Evolutionary conservation across 2,329 filamentous ascomycete species (phyloP).

Genomic region (Blumeriella jaapii): DNA sequence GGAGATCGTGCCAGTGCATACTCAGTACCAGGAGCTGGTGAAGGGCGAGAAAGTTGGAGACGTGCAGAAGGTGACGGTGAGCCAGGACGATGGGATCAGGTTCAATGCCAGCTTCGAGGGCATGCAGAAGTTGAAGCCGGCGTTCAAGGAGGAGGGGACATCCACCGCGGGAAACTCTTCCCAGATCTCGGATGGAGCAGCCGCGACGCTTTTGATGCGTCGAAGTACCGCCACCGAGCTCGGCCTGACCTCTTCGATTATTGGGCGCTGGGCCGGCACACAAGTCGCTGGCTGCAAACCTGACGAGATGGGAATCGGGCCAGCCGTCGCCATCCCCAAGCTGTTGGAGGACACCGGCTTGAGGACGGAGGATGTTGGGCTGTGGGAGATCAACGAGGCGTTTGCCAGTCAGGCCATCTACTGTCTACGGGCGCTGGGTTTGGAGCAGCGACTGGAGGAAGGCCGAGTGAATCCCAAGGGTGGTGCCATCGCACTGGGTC

Average conservation of each 20-base stretch:
- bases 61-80: constrained; percentile 53
- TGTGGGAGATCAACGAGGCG: constrained; percentile 93
- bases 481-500: constrained; percentile 87
- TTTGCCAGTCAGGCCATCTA: constrained; percentile 58
- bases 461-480: constrained; percentile 82
- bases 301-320: constrained; percentile 90
- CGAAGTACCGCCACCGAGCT: constrained; percentile 66
- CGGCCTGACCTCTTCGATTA: constrained; percentile 56
- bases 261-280: constrained; percentile 73
- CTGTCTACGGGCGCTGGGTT: constrained; percentile 58
- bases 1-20: constrained; percentile 74
- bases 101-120: constrained; percentile 55
- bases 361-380: constrained; percentile 54
- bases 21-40: constrained; percentile 52
- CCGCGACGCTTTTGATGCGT: constrained; percentile 73
- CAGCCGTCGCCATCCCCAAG: constrained; percentile 75
- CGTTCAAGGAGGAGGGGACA: constrained; percentile 62
- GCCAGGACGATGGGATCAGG: constrained; percentile 74
- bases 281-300: constrained; percentile 68
- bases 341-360: constrained; percentile 61
- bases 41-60: constrained; percentile 46
- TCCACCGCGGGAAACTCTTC: constrained; percentile 79
- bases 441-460: constrained; percentile 49
- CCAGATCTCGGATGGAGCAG: constrained; percentile 82
- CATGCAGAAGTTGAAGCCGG: constrained; percentile 71